Conservation (phyloP, 805 yeast species). For the Brettanomyces naardenensis region DNA sequence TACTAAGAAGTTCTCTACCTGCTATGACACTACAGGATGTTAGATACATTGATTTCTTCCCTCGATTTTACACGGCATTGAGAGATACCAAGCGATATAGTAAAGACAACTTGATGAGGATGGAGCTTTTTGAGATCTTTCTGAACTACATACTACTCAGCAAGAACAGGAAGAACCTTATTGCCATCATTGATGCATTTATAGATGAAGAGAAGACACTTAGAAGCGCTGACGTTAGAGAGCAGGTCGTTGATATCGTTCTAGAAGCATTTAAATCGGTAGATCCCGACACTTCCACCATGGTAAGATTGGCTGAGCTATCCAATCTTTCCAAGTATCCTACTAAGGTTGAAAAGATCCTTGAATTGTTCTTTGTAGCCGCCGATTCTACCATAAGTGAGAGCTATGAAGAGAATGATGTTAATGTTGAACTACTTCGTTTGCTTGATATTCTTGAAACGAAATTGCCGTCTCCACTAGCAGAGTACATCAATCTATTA, state of each 20-base stretch:
- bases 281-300: slow-evolving; percentile 22
- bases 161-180: slow-evolving; percentile 17
- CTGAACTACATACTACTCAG: slow-evolving; percentile 25
- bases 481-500: slow-evolving; percentile 22
- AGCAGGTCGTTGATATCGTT: slow-evolving; percentile 20
- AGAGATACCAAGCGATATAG: slow-evolving; percentile 19
- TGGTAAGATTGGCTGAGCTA: slow-evolving; percentile 15
- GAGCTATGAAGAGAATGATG: slow-evolving; percentile 21
- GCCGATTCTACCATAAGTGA: slow-evolving; percentile 22
- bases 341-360: slow-evolving; percentile 9
- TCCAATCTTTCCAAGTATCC: slow-evolving; percentile 8
- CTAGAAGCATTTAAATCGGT: slow-evolving; percentile 23
- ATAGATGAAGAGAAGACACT: slow-evolving; percentile 16
- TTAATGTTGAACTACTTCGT: slow-evolving; percentile 12
- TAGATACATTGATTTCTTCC: slow-evolving; percentile 23
- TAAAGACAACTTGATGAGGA: slow-evolving; percentile 13
- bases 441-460: slow-evolving; percentile 14
- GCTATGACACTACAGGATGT: slow-evolving; percentile 24
- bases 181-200: slow-evolving; percentile 21
- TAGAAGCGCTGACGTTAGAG: slow-evolving; percentile 9
- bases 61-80: slow-evolving; percentile 24
- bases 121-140: slow-evolving; percentile 27
- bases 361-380: slow-evolving; percentile 20
- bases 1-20: slow-evolving; percentile 18
- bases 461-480: slow-evolving; percentile 14